Evolutionary conservation across 305 asterid genomes (phyloP), one percentile per base, ranked within the genome.

Genomic region (Solanum chacoense): DNA sequence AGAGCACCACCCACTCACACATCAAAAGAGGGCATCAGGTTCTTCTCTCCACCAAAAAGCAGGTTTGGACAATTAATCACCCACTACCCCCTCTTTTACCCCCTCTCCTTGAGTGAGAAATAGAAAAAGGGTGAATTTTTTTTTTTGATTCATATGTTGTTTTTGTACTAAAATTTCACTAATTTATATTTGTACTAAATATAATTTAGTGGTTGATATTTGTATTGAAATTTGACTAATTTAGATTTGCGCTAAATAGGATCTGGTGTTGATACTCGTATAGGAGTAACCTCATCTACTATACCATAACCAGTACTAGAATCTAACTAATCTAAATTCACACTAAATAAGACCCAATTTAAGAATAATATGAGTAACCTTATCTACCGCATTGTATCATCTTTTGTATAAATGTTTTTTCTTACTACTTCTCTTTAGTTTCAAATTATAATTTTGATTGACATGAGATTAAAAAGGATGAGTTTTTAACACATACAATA

Each of bases 1-100:
- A 93, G 88, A 92, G 92, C 93, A 94, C 95, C 96, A 95, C 98
- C 95, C 96, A 94, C 97, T 94, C 93, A 93, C 91, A 89, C 98
- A 96, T 94, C 95, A 92, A 93, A 94, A 85, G 42, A 74, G 89
- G 95, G 96, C 93, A 95, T 95, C 98, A 90, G 96, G 96, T 95
- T 95, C 98, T 91, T 90, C 94, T 89, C 93, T 86, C 94, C 92
- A 87, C 92, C 91, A 92, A 91, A 94, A 94, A 95, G 94, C 91
- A 91, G 92, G 93, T 90, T 91, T 91, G 91, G 90, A 91, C 91
- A 92, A 91, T 91, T 93, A 90, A 90, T 89, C 94, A 91, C 86
- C 91, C 80, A 88, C 93, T 89, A 0, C 26, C 18, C 75, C 22
- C 38, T 8, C 8, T 13, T 45, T 22, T 10, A 10, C 1, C 35